Percentiles rank a stretch among this genome's conserved stretches.
phyloP scores from a whole-genome alignment of 164 flowering plant genomes.

The Annona squamosa region DNA sequence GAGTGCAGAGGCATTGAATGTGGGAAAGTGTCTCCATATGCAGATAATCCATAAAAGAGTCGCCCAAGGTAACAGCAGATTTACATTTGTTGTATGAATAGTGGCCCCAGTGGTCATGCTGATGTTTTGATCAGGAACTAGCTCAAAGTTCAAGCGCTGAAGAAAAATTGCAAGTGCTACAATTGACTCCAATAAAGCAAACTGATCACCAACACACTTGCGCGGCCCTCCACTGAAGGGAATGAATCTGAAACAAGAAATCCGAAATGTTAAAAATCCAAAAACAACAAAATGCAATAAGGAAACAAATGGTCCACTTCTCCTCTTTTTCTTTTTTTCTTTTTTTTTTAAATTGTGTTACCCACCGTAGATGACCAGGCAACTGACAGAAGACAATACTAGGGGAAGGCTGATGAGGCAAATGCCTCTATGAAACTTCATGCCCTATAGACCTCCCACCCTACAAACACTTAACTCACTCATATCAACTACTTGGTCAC shows the following conservation, averaged over 20 bases:
- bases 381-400: no score
- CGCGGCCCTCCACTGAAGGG: conserved; percentile 99
- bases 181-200: conserved; percentile 86
- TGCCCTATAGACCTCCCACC: no score
- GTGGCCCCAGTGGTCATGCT: conserved; percentile 97
- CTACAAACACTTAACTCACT: no score
- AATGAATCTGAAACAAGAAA: conserved; percentile 45
- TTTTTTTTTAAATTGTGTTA: no score
- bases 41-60: not conserved
- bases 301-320: not conserved
- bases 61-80: not conserved
- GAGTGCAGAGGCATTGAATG: not conserved
- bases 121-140: conserved; percentile 81
- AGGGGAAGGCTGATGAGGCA: no score
- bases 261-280: not conserved
- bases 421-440: no score
- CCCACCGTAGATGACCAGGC: no score
- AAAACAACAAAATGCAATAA: not conserved
- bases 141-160: conserved; percentile 69
- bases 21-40: not conserved
- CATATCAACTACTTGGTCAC: no score
- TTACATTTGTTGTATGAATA: conserved; percentile 93
- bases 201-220: conserved; percentile 92
- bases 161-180: conserved; percentile 75
- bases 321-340: not conserved